phyloP scores from a whole-genome alignment of 257 asterid genomes.

The Solanum ossicruentum region DNA sequence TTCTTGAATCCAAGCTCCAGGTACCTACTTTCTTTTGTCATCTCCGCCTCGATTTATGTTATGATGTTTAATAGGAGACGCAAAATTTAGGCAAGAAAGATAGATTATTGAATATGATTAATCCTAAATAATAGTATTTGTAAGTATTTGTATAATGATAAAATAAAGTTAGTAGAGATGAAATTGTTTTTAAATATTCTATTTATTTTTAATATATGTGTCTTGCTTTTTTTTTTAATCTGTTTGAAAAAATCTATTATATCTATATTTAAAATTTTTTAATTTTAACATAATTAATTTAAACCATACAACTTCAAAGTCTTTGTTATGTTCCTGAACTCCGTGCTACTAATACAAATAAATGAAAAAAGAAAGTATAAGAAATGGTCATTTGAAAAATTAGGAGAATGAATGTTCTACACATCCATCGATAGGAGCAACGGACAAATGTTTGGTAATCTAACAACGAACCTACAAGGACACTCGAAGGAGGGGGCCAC shows the following conservation, averaged over 20 bases:
- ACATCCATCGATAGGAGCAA: background rate
- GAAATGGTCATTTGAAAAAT: background rate
- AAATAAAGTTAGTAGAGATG: background rate
- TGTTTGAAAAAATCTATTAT: background rate
- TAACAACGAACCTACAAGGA: background rate
- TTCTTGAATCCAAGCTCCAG: constrained; percentile 58
- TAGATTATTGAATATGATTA: background rate
- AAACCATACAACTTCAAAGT: background rate
- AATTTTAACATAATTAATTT: background rate
- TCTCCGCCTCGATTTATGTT: background rate
- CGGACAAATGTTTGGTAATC: background rate
- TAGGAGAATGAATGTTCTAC: background rate
- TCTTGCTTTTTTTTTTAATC: background rate
- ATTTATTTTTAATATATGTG: background rate
- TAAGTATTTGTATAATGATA: background rate
- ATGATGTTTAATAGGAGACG: background rate
- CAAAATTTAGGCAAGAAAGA: background rate
- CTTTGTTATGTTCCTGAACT: background rate
- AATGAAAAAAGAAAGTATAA: background rate
- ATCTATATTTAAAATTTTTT: background rate
- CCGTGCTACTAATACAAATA: background rate
- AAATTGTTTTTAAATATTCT: background rate
- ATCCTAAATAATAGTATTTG: too few relatives aligned
- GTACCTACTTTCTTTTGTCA: background rate
- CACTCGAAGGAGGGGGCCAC: background rate